A percentile compares a stretch with the other conserved stretches of the same genome.
These are phyloP conservation scores for Ophiostoma sp. DNA, from an alignment of 2,329 filamentous ascomycete species.

Conservation along the genomic window DNA sequence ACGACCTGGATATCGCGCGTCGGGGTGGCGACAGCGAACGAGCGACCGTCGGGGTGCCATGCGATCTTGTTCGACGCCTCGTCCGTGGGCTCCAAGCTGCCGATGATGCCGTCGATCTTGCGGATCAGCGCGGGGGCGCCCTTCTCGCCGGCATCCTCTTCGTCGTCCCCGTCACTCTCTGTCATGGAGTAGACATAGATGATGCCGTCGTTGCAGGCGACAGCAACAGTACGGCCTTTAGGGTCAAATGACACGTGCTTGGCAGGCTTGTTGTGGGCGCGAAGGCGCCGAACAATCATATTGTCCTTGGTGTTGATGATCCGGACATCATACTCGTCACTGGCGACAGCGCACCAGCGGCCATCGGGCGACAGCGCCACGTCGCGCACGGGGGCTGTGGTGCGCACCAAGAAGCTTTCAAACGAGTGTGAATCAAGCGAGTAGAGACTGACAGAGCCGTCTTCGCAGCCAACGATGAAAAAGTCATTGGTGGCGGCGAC, in stretches of 20 bases:
- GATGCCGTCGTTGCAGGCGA: conserved; percentile 83
- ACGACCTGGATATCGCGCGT: conserved; percentile 80
- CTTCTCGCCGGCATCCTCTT: background rate
- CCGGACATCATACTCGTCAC: conserved; percentile 89
- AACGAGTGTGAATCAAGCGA: conserved; percentile 68
- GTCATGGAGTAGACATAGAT: conserved; percentile 85
- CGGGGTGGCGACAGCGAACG: conserved; percentile 79
- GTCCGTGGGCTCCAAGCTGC: conserved; percentile 67
- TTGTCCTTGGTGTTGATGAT: conserved; percentile 78
- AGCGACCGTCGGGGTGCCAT: conserved; percentile 93
- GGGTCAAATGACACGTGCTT: conserved; percentile 88
- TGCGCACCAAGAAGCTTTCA: conserved; percentile 76
- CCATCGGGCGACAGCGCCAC: conserved; percentile 74
- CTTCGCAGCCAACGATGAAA: conserved; percentile 85
- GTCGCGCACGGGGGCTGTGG: conserved; percentile 80
- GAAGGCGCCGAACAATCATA: conserved; percentile 66
- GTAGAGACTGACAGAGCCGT: conserved; percentile 93
- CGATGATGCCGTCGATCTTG: conserved; percentile 82
- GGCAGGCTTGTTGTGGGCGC: conserved; percentile 79
- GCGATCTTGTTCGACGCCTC: conserved; percentile 68
- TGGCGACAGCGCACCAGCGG: conserved; percentile 90
- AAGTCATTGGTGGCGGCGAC: conserved; percentile 72
- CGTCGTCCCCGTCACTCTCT: conserved; percentile 49
- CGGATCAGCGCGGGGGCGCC: conserved; percentile 64
- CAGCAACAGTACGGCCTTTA: conserved; percentile 65